These are phyloP conservation scores for Arabidopsis suecica DNA, from an alignment of 345 rosid species.

Conservation along the genomic window DNA sequence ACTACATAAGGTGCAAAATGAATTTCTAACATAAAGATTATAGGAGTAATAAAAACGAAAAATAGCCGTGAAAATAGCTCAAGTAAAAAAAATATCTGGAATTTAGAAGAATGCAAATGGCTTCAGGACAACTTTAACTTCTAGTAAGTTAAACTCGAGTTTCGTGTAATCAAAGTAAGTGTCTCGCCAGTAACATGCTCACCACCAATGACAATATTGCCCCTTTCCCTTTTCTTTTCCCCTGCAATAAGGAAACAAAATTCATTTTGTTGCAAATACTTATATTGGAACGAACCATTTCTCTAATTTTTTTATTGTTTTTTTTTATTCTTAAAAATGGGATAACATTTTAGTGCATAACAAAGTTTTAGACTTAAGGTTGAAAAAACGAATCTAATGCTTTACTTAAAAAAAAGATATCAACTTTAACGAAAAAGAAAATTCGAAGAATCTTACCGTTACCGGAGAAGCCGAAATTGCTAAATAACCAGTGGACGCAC, in stretches of 20 bases:
- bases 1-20: conserved; percentile 32
- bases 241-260: conserved; percentile 5
- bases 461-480: conserved; percentile 56
- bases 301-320: too few species aligned
- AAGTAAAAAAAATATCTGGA: neutral
- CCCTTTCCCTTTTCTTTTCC: conserved; percentile 29
- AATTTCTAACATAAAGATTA: conserved; percentile 35
- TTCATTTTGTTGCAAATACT: neutral
- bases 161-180: conserved; percentile 41
- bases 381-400: conserved; percentile 23
- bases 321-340: neutral
- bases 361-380: neutral
- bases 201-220: conserved; percentile 35
- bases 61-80: conserved; percentile 34
- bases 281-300: conserved; percentile 1
- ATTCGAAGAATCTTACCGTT: conserved; percentile 49
- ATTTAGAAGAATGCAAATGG: conserved; percentile 32
- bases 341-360: conserved; percentile 18
- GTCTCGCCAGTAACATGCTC: conserved; percentile 38
- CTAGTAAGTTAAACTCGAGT: conserved; percentile 25
- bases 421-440: conserved; percentile 24
- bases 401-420: neutral
- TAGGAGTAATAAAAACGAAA: neutral
- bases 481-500: conserved; percentile 54
- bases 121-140: conserved; percentile 5